These are phyloP conservation scores for Ogataea angusta DNA, from an alignment of 805 yeast genomes.

Conservation along the genomic window DNA sequence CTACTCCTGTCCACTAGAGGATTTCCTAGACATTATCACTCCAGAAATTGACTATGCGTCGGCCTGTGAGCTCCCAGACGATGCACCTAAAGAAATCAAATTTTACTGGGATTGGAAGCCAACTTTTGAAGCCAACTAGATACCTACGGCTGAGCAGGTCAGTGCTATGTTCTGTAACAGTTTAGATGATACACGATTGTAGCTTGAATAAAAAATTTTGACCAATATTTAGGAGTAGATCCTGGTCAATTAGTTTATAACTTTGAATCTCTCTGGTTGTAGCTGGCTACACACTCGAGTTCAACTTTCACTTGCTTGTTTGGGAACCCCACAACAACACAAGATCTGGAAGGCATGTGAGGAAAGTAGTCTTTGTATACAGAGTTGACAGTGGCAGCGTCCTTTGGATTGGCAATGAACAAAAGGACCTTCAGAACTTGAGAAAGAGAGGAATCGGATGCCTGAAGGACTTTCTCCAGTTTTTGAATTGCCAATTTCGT, in stretches of 20 bases:
- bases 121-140: constrained; percentile 1
- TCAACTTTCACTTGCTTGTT: constrained; percentile 48
- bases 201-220: not conserved
- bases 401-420: constrained; percentile 42
- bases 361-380: constrained; percentile 46
- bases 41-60: not conserved
- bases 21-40: constrained; percentile 30
- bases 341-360: constrained; percentile 50
- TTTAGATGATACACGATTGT: no score
- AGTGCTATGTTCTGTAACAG: no score
- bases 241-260: not conserved
- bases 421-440: constrained; percentile 47
- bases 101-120: constrained; percentile 12
- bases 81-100: constrained; percentile 1
- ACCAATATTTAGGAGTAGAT: no score
- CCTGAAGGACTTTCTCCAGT: constrained; percentile 39
- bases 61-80: constrained; percentile 1
- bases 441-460: constrained; percentile 44
- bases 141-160: not conserved
- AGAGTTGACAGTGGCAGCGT: constrained; percentile 42
- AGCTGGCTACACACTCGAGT: constrained; percentile 41
- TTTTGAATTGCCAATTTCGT: constrained; percentile 43
- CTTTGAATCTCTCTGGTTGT: not conserved
- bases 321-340: constrained; percentile 50
- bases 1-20: constrained; percentile 40